These are phyloP conservation scores for Boletus bicolor DNA, from an alignment of 768 basidiomycete genomes.

Conservation along the genomic window DNA sequence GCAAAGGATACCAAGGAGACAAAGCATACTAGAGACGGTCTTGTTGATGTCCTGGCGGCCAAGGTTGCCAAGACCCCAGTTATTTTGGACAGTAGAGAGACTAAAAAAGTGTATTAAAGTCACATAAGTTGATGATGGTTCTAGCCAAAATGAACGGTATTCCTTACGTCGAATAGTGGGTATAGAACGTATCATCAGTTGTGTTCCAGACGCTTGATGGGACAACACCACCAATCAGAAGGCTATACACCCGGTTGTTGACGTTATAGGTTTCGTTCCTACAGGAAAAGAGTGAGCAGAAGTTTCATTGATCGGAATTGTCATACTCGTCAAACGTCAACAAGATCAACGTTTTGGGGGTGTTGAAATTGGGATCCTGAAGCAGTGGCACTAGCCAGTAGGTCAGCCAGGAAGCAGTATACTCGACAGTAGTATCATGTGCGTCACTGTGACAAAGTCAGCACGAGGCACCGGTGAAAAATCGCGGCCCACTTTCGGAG, in stretches of 20 bases:
- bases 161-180: slow-evolving; percentile 50
- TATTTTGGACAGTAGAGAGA: slow-evolving; percentile 53
- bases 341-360: slow-evolving; percentile 50
- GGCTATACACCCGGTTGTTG: slow-evolving; percentile 46
- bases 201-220: slow-evolving; percentile 42
- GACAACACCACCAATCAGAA: slow-evolving; percentile 46
- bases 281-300: neutral
- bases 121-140: neutral
- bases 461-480: neutral
- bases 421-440: slow-evolving; percentile 57
- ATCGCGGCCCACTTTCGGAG: slow-evolving; percentile 29
- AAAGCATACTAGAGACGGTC: slow-evolving; percentile 25
- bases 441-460: slow-evolving; percentile 43
- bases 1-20: neutral
- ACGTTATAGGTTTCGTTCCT: slow-evolving; percentile 31
- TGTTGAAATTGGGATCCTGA: slow-evolving; percentile 50
- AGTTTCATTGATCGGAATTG: neutral
- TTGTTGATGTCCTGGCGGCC: slow-evolving; percentile 56
- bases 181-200: slow-evolving; percentile 53
- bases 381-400: slow-evolving; percentile 55
- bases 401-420: slow-evolving; percentile 42
- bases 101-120: slow-evolving; percentile 4
- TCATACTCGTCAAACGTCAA: slow-evolving; percentile 64
- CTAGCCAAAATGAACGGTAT: neutral
- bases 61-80: slow-evolving; percentile 60